Percentiles rank a stretch among this genome's conserved stretches.
phyloP scores from a whole-genome alignment of 345 rosid genomes.

The Rhodamnia rubescens region DNA sequence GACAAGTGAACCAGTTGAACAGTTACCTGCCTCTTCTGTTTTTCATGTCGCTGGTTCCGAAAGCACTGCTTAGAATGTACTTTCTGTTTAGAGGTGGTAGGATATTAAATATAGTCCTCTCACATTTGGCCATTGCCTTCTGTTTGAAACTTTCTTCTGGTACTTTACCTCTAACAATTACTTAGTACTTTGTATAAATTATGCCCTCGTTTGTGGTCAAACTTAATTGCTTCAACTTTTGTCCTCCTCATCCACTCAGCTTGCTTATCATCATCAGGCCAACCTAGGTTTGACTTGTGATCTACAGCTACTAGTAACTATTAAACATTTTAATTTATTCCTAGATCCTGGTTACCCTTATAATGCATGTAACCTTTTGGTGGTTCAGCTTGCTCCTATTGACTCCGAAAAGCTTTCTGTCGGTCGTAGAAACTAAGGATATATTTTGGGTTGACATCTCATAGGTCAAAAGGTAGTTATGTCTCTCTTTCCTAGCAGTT shows the following conservation, averaged over 20 bases:
- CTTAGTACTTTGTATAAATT: neutral
- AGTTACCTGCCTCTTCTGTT: neutral
- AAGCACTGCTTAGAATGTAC: neutral
- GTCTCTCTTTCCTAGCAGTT: neutral
- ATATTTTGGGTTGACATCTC: neutral
- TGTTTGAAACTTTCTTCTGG: neutral
- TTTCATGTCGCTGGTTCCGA: neutral
- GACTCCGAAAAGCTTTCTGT: neutral
- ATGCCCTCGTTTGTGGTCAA: neutral
- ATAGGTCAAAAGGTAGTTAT: neutral
- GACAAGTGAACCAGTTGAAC: neutral
- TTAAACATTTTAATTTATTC: neutral
- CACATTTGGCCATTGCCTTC: neutral
- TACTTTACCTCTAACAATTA: neutral
- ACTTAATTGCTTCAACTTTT: neutral
- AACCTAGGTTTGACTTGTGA: neutral
- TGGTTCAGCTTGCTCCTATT: neutral
- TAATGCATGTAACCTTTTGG: neutral
- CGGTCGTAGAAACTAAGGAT: neutral
- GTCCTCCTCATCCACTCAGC: neutral
- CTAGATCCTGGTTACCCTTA: neutral
- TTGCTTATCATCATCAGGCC: neutral
- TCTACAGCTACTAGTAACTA: neutral
- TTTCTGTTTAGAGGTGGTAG: neutral
- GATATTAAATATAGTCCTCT: neutral